Percentiles rank a stretch among this genome's conserved stretches.
These are phyloP conservation scores for Rutstroemia sp. DNA, from an alignment of 2,329 filamentous ascomycete species.

Conservation along the genomic window DNA sequence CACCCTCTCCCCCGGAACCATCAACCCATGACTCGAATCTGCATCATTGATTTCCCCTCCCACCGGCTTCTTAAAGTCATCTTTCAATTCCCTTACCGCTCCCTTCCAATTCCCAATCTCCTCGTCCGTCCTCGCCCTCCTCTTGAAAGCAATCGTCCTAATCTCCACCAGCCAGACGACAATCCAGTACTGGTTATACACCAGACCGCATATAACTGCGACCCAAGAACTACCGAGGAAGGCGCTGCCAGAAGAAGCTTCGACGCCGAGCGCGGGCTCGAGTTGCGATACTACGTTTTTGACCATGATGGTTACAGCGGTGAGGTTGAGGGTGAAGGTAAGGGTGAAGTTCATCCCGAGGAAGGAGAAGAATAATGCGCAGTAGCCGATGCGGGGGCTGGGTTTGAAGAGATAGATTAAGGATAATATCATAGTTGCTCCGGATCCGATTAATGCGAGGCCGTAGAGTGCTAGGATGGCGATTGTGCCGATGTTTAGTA, in stretches of 20 bases:
- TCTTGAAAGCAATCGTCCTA: not conserved
- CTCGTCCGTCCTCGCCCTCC: not conserved
- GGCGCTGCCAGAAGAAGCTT: not conserved
- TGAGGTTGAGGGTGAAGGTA: not conserved
- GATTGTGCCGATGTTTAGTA: not conserved
- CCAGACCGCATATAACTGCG: not conserved
- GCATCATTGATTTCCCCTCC: not conserved
- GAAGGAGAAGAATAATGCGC: not conserved
- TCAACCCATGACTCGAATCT: not conserved
- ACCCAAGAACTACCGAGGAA: not conserved
- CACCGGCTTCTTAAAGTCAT: not conserved
- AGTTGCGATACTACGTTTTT: not conserved
- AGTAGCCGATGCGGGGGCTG: not conserved
- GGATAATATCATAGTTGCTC: not conserved
- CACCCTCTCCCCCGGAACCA: not conserved
- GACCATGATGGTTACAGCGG: not conserved
- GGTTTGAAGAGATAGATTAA: not conserved
- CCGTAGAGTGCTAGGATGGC: not conserved
- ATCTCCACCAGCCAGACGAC: not conserved
- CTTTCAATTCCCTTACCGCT: not conserved
- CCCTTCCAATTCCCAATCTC: not conserved
- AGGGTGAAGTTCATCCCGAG: not conserved
- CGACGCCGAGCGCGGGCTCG: not conserved
- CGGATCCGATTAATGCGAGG: not conserved
- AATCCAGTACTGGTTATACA: not conserved